These are phyloP conservation scores for Psilocybe tampanensis DNA, from an alignment of 768 basidiomycete species.

Conservation along the genomic window DNA sequence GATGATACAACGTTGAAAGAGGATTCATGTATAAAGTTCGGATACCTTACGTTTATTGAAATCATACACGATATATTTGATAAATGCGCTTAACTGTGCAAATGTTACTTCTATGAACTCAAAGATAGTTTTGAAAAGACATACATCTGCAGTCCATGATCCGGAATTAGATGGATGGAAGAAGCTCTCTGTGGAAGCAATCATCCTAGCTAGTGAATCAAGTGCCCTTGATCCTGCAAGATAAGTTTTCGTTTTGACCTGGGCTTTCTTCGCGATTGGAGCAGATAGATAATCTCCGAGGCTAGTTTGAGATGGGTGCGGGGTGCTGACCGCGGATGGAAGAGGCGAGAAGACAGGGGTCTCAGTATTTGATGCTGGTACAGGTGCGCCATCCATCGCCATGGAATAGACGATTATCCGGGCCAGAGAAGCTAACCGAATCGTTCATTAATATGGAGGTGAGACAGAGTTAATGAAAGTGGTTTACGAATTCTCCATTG, in stretches of 20 bases:
- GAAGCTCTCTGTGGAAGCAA: constrained; percentile 87
- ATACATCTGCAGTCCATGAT: constrained; percentile 75
- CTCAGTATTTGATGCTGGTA: constrained; percentile 59
- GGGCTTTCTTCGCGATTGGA: constrained; percentile 50
- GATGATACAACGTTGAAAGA: not conserved
- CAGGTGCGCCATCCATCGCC: constrained; percentile 61
- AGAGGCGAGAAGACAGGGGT: constrained; percentile 79
- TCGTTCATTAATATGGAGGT: constrained; percentile 12
- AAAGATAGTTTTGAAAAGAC: constrained; percentile 15
- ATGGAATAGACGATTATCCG: constrained; percentile 90
- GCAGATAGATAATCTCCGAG: constrained; percentile 62
- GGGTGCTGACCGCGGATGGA: constrained; percentile 64
- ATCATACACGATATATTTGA: constrained; percentile 81
- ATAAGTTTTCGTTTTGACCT: constrained; percentile 51
- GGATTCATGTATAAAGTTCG: not conserved
- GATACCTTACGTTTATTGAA: constrained; percentile 71
- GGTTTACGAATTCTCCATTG: constrained; percentile 72
- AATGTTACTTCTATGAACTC: not conserved
- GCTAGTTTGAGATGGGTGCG: constrained; percentile 45
- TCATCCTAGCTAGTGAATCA: constrained; percentile 81
- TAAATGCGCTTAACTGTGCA: constrained; percentile 74
- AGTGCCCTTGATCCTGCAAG: constrained; percentile 85
- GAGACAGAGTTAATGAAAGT: constrained; percentile 5
- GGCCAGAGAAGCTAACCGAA: constrained; percentile 67
- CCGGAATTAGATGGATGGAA: constrained; percentile 92